phyloP scores from a whole-genome alignment of 257 asterid genomes.

The Scutellaria barbata region DNA sequence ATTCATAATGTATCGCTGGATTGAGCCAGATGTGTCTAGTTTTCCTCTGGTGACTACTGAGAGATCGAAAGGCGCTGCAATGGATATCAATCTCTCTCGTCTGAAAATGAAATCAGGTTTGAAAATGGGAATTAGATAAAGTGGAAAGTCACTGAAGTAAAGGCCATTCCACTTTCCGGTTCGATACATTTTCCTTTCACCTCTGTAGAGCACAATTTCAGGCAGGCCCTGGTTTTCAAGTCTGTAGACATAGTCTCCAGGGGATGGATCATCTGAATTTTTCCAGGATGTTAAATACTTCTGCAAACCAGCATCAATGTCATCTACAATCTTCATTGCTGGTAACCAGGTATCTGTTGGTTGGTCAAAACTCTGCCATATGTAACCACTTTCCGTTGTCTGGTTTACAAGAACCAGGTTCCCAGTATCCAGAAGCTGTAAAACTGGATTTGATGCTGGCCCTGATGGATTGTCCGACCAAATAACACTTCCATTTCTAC shows the following conservation, averaged over 20 bases:
- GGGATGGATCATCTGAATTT: constrained; percentile 44
- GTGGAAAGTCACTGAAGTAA: constrained; percentile 24
- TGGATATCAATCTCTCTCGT: constrained; percentile 30
- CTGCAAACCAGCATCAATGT: background rate
- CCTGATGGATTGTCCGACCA: constrained; percentile 35
- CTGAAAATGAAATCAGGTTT: background rate
- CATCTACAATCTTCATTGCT: constrained; percentile 30
- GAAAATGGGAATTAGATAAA: background rate
- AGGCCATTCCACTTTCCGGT: constrained; percentile 48
- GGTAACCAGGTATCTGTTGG: constrained; percentile 33
- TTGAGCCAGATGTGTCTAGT: constrained; percentile 1
- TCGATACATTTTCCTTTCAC: constrained; percentile 2
- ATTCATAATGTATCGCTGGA: constrained; percentile 23
- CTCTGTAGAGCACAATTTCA: constrained; percentile 30
- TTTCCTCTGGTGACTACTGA: constrained; percentile 15
- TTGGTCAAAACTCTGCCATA: constrained; percentile 49
- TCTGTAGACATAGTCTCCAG: constrained; percentile 35
- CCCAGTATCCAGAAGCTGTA: constrained; percentile 37
- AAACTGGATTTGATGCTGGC: constrained; percentile 18
- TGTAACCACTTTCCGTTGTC: background rate
- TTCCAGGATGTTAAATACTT: constrained; percentile 47
- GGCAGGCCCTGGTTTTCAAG: constrained; percentile 35
- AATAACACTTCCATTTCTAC: constrained; percentile 8
- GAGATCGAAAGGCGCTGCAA: background rate
- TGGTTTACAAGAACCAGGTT: constrained; percentile 34